Conservation (phyloP, 805 yeast genomes). For the Cyberlindnera subsufficiens region DNA sequence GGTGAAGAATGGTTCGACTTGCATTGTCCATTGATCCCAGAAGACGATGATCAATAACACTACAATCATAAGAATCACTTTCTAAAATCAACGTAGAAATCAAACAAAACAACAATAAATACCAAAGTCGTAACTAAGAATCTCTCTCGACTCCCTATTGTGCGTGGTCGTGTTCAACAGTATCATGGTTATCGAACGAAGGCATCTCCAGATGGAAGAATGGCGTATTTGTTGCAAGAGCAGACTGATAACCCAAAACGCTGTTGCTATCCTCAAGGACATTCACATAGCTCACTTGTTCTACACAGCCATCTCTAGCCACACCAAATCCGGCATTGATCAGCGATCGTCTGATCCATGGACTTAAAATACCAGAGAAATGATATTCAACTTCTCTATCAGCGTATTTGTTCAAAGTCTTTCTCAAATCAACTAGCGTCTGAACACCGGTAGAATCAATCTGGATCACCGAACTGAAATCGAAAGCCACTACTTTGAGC, state of each 20-base stretch:
- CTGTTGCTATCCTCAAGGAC: slow-evolving; percentile 18
- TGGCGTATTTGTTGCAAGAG: slow-evolving; percentile 61
- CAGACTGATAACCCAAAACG: slow-evolving; percentile 40
- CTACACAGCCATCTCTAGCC: slow-evolving; percentile 41
- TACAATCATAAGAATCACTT: background rate
- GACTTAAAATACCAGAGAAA: slow-evolving; percentile 76
- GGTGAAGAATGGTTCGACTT: slow-evolving; percentile 59
- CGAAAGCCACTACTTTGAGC: slow-evolving; percentile 69
- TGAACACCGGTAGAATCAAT: slow-evolving; percentile 80
- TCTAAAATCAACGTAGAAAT: background rate
- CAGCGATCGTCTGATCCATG: slow-evolving; percentile 81
- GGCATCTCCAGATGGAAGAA: slow-evolving; percentile 80
- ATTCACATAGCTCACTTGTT: slow-evolving; percentile 17
- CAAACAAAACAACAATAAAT: background rate
- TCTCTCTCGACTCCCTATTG: slow-evolving; percentile 1
- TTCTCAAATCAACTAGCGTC: slow-evolving; percentile 67
- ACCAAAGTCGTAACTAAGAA: background rate
- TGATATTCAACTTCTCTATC: slow-evolving; percentile 86
- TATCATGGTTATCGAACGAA: slow-evolving; percentile 18
- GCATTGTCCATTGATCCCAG: slow-evolving; percentile 34
- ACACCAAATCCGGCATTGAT: slow-evolving; percentile 74
- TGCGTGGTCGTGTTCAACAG: background rate
- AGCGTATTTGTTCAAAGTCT: slow-evolving; percentile 65
- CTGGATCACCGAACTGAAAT: slow-evolving; percentile 70
- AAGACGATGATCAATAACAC: slow-evolving; percentile 34